Evolutionary conservation across 495 filamentous ascomycete genomes (phyloP), one percentile per base, ranked within the genome.

Genomic region (Sordaria brevicollis): DNA sequence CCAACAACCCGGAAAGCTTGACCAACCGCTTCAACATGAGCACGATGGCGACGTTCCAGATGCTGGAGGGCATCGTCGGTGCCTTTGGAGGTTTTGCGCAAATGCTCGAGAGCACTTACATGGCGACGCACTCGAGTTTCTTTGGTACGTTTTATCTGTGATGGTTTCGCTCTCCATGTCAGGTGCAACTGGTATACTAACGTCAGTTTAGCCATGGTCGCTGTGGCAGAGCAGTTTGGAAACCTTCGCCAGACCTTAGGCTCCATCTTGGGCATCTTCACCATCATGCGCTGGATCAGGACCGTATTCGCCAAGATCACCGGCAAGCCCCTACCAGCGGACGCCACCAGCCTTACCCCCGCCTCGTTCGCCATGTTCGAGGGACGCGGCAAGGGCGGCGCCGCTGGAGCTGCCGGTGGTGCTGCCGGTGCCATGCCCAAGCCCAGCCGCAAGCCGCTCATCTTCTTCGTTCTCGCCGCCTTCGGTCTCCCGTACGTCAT

Each of bases 91-190:
- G 96, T 2, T 97, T 99, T 77, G 94, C 96, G 19, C 96, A 99
- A 85, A 98, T 99, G 96, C 86, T 99, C 11, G 95, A 99, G 81
- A 97, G 94, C 80, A 98, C 96, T 11, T 99, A 97, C 75, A 98
- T 99, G 96, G 95, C 96, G n/a, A 99, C 96, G 3, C 96, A 98
- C 83, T 96, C 92, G 66, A 94, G 91, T 66, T 99, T 99, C 81
- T 98, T 98, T 78, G 95, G 94, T 98, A 88, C 78, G 91, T 84
- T 34, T 36, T 25, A 34, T 29, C 41, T 17, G 4, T 19, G 54
- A 15, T 7, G n/a, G n/a, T 31, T 31, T 4, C 43, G 4, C 19
- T 9, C 43, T 2, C 43, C 43, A 19, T 25, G 49, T 17, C 25
- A 8, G 49, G 25, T 25, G 49, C 49, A 62, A 62, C 25, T 62